These are phyloP conservation scores for Lonicera japonica DNA, from an alignment of 129 eudicot species.

Conservation along the genomic window DNA sequence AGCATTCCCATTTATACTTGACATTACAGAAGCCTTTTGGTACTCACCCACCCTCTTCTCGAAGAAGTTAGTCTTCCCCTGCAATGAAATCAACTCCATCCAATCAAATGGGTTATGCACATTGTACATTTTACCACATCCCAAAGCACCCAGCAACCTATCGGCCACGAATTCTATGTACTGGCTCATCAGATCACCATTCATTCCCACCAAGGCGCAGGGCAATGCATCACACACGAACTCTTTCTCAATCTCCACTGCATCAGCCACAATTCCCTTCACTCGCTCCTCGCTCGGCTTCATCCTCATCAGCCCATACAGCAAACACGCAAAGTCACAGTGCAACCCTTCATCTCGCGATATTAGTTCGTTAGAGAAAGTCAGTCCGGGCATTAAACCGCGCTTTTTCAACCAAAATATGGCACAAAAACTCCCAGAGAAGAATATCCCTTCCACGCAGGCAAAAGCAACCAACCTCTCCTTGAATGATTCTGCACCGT, in stretches of 20 bases:
- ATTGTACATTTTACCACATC: slow-evolving; percentile 51
- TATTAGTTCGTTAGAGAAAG: slow-evolving; percentile 77
- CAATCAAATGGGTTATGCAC: slow-evolving; percentile 83
- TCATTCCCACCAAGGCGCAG: slow-evolving; percentile 83
- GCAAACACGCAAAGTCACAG: slow-evolving; percentile 80
- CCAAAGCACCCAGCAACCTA: slow-evolving; percentile 55
- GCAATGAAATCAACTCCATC: slow-evolving; percentile 89
- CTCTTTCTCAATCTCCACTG: slow-evolving; percentile 85
- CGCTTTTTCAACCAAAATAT: slow-evolving; percentile 88
- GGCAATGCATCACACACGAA: slow-evolving; percentile 89
- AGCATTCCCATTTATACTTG: slow-evolving; percentile 59
- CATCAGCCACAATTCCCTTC: slow-evolving; percentile 54
- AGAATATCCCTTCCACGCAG: slow-evolving; percentile 84
- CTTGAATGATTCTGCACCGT: slow-evolving; percentile 68
- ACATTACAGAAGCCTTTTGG: slow-evolving; percentile 94
- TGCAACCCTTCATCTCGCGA: slow-evolving; percentile 87
- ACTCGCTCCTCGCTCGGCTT: slow-evolving; percentile 79
- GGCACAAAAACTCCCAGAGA: slow-evolving; percentile 86
- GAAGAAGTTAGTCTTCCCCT: slow-evolving; percentile 93
- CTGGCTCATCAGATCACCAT: slow-evolving; percentile 65
- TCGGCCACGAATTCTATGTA: slow-evolving; percentile 83
- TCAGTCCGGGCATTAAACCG: slow-evolving; percentile 77
- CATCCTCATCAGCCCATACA: slow-evolving; percentile 39
- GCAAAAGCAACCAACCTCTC: slow-evolving; percentile 79
- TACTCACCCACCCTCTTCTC: slow-evolving; percentile 96